Percentiles rank a stretch among this genome's conserved stretches.
Evolutionary conservation across 495 filamentous ascomycete species (phyloP).

Genomic region (Penicillium macrosclerotiorum): DNA sequence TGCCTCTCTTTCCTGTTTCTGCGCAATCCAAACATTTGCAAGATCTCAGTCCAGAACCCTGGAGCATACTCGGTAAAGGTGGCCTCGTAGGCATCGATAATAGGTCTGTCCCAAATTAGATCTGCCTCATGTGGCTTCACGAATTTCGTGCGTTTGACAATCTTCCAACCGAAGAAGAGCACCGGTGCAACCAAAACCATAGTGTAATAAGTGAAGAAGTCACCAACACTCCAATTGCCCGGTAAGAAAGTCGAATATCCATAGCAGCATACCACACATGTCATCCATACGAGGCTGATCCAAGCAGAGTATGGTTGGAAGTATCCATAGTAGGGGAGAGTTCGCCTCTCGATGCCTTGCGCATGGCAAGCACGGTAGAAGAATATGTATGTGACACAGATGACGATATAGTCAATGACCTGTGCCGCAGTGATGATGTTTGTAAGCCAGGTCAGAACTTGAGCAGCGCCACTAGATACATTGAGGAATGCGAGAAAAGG

Average conservation of each 20-base stretch:
- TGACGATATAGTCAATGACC: slow-evolving; percentile 34
- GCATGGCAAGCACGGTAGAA: slow-evolving; percentile 55
- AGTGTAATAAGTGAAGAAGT: slow-evolving; percentile 59
- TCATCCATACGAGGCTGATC: slow-evolving; percentile 42
- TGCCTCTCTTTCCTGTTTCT: not conserved
- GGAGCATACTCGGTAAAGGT: slow-evolving; percentile 10
- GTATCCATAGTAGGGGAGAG: slow-evolving; percentile 53
- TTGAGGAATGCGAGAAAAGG: slow-evolving; percentile 36
- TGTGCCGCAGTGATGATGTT: slow-evolving; percentile 28
- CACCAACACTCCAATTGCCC: slow-evolving; percentile 37
- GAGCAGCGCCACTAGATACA: slow-evolving; percentile 22
- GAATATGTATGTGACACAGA: slow-evolving; percentile 52
- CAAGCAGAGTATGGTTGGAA: slow-evolving; percentile 59
- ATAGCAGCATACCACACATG: slow-evolving; percentile 43
- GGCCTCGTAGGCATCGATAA: slow-evolving; percentile 26
- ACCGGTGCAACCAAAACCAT: slow-evolving; percentile 51
- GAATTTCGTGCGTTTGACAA: slow-evolving; percentile 50
- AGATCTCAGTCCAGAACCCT: slow-evolving; percentile 11
- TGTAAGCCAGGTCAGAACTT: slow-evolving; percentile 32
- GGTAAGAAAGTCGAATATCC: slow-evolving; percentile 54
- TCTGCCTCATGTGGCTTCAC: slow-evolving; percentile 49
- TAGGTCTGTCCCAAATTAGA: slow-evolving; percentile 49
- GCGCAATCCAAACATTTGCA: slow-evolving; percentile 8
- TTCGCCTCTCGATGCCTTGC: slow-evolving; percentile 51
- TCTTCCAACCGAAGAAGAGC: slow-evolving; percentile 54